Evolutionary conservation across 805 yeast species (phyloP), one percentile per base, ranked within the genome.

Genomic region (Barnettozyma vustinii): DNA sequence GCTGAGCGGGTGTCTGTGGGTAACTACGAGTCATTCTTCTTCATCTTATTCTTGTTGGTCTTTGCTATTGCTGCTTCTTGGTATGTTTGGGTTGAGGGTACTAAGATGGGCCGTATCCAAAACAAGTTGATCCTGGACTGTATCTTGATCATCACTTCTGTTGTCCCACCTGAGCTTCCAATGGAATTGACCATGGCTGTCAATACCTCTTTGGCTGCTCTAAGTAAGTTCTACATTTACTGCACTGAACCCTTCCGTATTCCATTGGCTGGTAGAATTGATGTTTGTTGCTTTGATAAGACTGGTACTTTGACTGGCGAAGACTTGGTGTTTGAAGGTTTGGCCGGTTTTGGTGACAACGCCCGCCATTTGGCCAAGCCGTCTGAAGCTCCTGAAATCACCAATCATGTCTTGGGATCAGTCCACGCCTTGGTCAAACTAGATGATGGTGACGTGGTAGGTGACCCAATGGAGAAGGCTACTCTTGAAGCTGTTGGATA

Each of bases 111-210:
- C 61, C 86, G 99, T 72, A 80, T 88, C 59, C 96, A 92, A 68
- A 87, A 96, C 48, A 92, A 92, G 70, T 79, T 94, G 67, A 84
- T 94, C 56, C 77, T 94, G 63, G 98, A 94, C 70, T 94, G 99
- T 82, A 86, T 94, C 56, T 79, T 94, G 63, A 95, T 94, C 59
- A 80, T 94, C 60, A 94, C 99, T 18, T 91, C 98, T 45, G 99
- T 94, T 55, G 99, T 94, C 37, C 99, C 99, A 35, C 99, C 99
- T 40, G 99, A 94, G 71, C 77, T 94, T 58, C 99, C 99, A 51
- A 94, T 94, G 98, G 99, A 94, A 73, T 78, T 94, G 60, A 94
- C 99, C 13, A 84, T 94, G 92, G 98, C 99, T 52, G 99, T 94
- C 37, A 94, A 94, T 69, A 77, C 87, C 36, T 91, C 98, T 7